phyloP scores from a whole-genome alignment of 306 rosid genomes.

The Casuarina equisetifolia region DNA sequence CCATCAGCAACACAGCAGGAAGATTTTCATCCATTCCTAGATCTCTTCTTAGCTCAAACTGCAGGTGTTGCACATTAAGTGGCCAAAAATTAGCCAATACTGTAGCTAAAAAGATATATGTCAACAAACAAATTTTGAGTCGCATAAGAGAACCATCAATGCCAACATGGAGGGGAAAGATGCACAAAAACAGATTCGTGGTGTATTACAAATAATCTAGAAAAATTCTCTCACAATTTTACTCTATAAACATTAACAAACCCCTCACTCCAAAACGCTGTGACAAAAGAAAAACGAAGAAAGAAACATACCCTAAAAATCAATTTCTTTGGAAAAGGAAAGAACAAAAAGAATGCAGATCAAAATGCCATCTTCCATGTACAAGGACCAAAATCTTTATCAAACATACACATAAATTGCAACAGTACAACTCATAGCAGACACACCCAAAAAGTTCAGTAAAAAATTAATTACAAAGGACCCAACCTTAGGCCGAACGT shows the following conservation, averaged over 20 bases:
- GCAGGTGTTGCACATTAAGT: conserved; percentile 12
- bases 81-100: conserved; percentile 20
- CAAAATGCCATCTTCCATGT: not conserved
- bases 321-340: not conserved
- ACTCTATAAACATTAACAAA: not conserved
- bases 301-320: not conserved
- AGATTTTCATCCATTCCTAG: conserved; percentile 94
- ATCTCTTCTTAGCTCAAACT: conserved; percentile 75
- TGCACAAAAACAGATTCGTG: not conserved
- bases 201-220: not conserved
- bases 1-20: conserved; percentile 93
- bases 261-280: not conserved
- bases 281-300: not conserved
- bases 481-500: conserved; percentile 82
- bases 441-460: conserved; percentile 11
- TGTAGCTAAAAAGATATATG: conserved; percentile 3
- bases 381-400: conserved; percentile 10
- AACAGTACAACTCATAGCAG: conserved; percentile 9
- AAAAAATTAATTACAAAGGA: conserved; percentile 4
- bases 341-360: not conserved
- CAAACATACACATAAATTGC: not conserved
- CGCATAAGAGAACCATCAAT: not conserved
- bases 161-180: conserved; percentile 2
- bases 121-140: not conserved
- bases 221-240: not conserved